Base-by-base conservation (phyloP, 768 basidiomycete species). In the Mycena polygramma region DNA sequence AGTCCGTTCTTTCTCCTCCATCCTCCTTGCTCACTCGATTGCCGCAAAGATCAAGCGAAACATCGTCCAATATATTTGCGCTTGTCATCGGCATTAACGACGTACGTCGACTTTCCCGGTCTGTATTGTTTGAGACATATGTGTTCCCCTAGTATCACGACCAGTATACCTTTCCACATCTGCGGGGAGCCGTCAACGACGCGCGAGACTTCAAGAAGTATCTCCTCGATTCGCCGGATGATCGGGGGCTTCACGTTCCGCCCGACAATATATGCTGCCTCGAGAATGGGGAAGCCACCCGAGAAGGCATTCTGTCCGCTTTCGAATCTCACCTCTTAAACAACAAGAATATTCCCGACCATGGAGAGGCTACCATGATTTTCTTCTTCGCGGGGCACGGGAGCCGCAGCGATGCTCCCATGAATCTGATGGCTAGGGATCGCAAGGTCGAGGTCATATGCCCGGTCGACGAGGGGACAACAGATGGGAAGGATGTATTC, bases 131-230 rank as follows among this genome's bases (percentile, higher is more conserved):
- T 10, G 26, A 22, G 7, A 35, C 52, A 35, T 10, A 54, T 49
- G 17, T 14, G 5, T 36, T 54, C 2, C 1, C 7, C 8, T 36
- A 54, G 52, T 54, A 54, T 36, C 30, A 39, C 7, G 7, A 15
- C 30, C 2, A 2, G 19, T 8, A 35, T 2, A 19, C 17, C 5
- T 35, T 54, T 20, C 30, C 30, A 6, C 30, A 20, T 22, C 39
- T 58, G 14, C 57, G 19, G 3, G 57, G 57, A 58, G 57, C 57
- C n/a, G 57, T 58, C 14, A 54, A 54, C 17, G 52, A 54, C 30
- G 52, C 30, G 30, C 35, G 30, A 36, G 30, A n/a, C 15, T 54
- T 54, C 35, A 14, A 20, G 30, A 54, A 9, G n/a, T n/a, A n/a
- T n/a, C n/a, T n/a, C n/a, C n/a, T n/a, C n/a, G n/a, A n/a, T n/a